Conservation (phyloP, 345 rosid genomes). For the Turnera subulata region DNA sequence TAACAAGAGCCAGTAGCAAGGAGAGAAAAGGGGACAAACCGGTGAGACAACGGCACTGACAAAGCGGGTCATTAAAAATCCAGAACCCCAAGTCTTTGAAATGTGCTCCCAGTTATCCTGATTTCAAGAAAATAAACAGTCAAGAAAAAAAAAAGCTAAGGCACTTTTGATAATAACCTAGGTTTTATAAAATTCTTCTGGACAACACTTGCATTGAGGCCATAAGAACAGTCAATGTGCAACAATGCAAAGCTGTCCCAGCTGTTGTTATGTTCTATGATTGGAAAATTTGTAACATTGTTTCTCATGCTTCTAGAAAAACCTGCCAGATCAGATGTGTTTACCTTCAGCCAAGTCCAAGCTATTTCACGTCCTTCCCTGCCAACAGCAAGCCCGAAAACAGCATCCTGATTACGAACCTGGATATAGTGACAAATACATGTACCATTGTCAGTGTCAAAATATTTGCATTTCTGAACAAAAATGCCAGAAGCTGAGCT, state of each 20-base stretch:
- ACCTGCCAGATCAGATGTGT: background rate
- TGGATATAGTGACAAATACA: slow-evolving; percentile 16
- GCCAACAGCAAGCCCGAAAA: slow-evolving; percentile 63
- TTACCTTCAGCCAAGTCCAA: slow-evolving; percentile 89
- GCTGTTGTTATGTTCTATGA: too few relatives aligned
- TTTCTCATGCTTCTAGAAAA: background rate
- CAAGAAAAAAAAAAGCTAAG: background rate
- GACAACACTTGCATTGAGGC: too few relatives aligned
- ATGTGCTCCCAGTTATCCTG: slow-evolving; percentile 84
- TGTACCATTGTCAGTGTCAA: background rate
- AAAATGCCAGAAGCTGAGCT: slow-evolving; percentile 4
- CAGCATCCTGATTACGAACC: slow-evolving; percentile 92
- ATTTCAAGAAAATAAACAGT: slow-evolving; percentile 1
- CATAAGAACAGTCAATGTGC: too few relatives aligned
- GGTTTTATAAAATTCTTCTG: too few relatives aligned
- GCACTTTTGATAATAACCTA: too few relatives aligned
- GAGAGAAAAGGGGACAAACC: slow-evolving; percentile 33
- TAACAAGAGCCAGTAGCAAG: background rate
- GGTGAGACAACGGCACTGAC: slow-evolving; percentile 68
- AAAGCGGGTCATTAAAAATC: slow-evolving; percentile 67
- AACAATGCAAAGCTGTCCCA: too few relatives aligned
- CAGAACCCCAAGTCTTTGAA: slow-evolving; percentile 60
- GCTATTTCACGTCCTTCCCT: slow-evolving; percentile 91
- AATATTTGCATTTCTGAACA: background rate
- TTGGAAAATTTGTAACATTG: too few relatives aligned